phyloP scores from a whole-genome alignment of 1,139 yeast genomes.

The Blastobotrys petasosporus region DNA sequence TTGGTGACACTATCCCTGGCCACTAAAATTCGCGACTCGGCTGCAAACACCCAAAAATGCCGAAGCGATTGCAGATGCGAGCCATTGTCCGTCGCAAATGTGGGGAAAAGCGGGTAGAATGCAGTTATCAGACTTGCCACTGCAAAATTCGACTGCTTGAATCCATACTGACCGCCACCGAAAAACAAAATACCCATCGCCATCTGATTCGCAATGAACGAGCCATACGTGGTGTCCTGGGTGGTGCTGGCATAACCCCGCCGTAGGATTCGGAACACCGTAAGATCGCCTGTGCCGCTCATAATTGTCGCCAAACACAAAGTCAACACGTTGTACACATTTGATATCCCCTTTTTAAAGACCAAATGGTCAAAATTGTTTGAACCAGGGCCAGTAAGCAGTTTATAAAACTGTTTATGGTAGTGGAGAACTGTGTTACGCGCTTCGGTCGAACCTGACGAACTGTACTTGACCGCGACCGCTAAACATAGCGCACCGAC shows the following conservation, averaged over 20 bases:
- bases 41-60: conserved; percentile 87
- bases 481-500: conserved; percentile 74
- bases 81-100: conserved; percentile 36
- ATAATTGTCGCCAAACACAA: conserved; percentile 66
- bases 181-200: conserved; percentile 83
- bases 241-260: conserved; percentile 56
- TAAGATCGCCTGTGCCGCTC: conserved; percentile 91
- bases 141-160: conserved; percentile 57
- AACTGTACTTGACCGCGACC: conserved; percentile 71
- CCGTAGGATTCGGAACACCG: conserved; percentile 66
- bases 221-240: conserved; percentile 53
- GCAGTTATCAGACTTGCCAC: conserved; percentile 71
- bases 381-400: conserved; percentile 41
- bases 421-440: conserved; percentile 54
- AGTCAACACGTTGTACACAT: conserved; percentile 55
- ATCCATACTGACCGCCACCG: conserved; percentile 90
- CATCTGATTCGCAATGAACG: conserved; percentile 72
- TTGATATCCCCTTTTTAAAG: conserved; percentile 51
- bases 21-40: conserved; percentile 73
- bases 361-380: conserved; percentile 54
- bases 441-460: conserved; percentile 53
- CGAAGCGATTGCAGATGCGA: conserved; percentile 79
- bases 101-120: conserved; percentile 67
- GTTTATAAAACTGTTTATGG: conserved; percentile 56
- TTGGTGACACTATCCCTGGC: conserved; percentile 61